Conservation (phyloP, 257 asterid species). For the Gardenia jasminoides region DNA sequence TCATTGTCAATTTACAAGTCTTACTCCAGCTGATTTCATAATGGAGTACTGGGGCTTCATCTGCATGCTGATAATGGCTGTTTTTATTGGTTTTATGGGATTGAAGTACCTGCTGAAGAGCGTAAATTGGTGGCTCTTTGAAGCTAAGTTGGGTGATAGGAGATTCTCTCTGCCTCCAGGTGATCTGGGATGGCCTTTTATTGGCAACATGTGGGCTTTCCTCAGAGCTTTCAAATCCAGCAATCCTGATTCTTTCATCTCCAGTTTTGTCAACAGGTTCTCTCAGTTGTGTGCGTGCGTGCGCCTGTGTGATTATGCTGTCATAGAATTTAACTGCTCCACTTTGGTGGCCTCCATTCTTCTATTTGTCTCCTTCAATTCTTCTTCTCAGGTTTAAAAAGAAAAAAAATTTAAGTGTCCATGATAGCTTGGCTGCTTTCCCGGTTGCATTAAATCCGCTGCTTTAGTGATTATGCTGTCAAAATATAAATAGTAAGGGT, state of each 20-base stretch:
- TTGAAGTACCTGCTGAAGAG: constrained; percentile 41
- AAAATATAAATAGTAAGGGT: neutral
- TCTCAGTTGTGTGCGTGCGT: neutral
- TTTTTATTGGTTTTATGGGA: constrained; percentile 20
- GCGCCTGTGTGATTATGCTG: neutral
- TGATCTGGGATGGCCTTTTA: constrained; percentile 89
- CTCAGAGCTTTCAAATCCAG: constrained; percentile 74
- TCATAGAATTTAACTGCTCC: neutral
- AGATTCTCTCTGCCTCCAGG: constrained; percentile 76
- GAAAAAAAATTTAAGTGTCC: too few relatives aligned
- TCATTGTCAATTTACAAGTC: too few relatives aligned
- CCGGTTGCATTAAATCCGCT: neutral
- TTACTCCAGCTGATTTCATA: constrained; percentile 2
- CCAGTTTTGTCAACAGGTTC: constrained; percentile 54
- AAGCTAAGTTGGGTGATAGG: constrained; percentile 47
- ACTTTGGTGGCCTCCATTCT: neutral
- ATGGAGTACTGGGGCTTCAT: constrained; percentile 3
- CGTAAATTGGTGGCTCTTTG: constrained; percentile 54
- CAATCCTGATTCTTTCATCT: constrained; percentile 71
- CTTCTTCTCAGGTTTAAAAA: neutral
- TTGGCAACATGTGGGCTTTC: constrained; percentile 90
- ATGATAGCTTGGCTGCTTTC: neutral
- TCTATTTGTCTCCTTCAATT: too few relatives aligned
- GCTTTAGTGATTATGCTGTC: neutral
- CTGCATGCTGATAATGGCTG: constrained; percentile 10